Percentiles rank a stretch among this genome's conserved stretches.
phyloP scores from a whole-genome alignment of 23 red algal genomes.

The Gracilaria domingensis region DNA sequence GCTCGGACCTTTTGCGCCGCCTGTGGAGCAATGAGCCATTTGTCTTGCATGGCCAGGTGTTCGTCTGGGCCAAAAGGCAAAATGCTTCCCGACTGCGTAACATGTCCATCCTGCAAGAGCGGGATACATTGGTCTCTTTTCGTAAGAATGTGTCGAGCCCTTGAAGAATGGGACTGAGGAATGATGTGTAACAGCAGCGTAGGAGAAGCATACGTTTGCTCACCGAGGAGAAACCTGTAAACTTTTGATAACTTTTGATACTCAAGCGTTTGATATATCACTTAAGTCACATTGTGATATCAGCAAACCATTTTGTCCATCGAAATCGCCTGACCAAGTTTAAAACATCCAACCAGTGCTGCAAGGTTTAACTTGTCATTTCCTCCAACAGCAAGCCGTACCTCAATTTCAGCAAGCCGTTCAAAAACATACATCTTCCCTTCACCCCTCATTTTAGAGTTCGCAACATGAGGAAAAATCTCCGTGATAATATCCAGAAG shows the following conservation, averaged over 20 bases:
- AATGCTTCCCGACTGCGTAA: conserved; percentile 16
- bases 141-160: neutral
- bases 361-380: conserved; percentile 75
- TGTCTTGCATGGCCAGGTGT: conserved; percentile 15
- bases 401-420: conserved; percentile 85
- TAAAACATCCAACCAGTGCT: conserved; percentile 89
- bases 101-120: neutral
- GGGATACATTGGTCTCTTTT: conserved; percentile 31
- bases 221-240: neutral
- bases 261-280: neutral
- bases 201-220: neutral
- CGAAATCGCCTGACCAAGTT: conserved; percentile 66
- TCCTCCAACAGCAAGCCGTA: conserved; percentile 72
- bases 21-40: conserved; percentile 19
- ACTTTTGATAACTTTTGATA: neutral
- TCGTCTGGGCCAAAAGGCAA: neutral
- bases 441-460: neutral
- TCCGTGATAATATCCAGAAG: conserved; percentile 84
- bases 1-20: conserved; percentile 24
- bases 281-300: neutral
- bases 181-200: neutral
- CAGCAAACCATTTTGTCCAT: conserved; percentile 46
- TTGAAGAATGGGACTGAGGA: conserved; percentile 30
- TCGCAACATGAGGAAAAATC: conserved; percentile 47
- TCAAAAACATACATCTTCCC: conserved; percentile 92